Evolutionary conservation across 1,284 basidiomycete species (phyloP).

Genomic region (Puccinia brachypodii): DNA sequence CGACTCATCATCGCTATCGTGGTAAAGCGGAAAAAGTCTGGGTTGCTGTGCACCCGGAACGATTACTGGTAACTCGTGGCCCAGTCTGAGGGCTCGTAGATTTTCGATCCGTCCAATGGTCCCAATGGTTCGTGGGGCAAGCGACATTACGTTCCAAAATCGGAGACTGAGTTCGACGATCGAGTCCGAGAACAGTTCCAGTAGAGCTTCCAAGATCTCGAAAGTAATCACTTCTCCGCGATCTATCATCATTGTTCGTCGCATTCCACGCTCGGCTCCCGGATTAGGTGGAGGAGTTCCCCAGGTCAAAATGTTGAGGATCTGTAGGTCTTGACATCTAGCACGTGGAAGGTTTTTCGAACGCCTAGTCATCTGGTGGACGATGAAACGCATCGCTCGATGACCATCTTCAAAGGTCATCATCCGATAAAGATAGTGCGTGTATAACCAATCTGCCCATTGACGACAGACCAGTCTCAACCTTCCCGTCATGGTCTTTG

Average conservation of each 20-base stretch:
- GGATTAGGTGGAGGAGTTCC: neutral
- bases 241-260: neutral
- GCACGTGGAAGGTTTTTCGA: neutral
- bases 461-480: constrained; percentile 29
- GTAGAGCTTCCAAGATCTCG: neutral
- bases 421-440: neutral
- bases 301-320: neutral
- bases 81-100: neutral
- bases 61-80: constrained; percentile 3
- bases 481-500: neutral
- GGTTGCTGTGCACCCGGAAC: no score
- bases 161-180: constrained; percentile 20
- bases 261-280: neutral
- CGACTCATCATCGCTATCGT: neutral
- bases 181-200: constrained; percentile 11
- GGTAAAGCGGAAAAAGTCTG: neutral
- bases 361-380: neutral
- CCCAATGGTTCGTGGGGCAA: neutral
- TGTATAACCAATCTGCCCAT: constrained; percentile 22
- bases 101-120: constrained; percentile 11
- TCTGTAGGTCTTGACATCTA: constrained; percentile 1
- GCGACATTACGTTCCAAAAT: constrained; percentile 2
- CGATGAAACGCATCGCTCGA: neutral
- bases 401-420: neutral
- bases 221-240: neutral